phyloP scores from a whole-genome alignment of 371 early-diverging fungal genomes.

The Nematocida major region DNA sequence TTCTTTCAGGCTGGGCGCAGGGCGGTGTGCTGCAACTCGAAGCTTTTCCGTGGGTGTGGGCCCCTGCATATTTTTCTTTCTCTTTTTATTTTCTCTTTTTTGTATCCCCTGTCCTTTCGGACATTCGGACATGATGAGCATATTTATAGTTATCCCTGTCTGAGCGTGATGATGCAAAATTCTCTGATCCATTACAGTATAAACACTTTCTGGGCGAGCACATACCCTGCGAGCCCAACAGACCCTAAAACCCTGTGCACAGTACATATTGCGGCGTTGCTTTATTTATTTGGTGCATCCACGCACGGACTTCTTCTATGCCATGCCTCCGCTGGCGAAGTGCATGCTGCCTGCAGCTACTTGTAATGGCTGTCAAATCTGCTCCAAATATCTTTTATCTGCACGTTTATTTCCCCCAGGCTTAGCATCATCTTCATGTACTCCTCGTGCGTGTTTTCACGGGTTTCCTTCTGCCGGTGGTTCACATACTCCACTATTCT shows the following conservation, averaged over 20 bases:
- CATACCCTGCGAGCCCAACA: neutral
- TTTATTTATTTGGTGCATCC: neutral
- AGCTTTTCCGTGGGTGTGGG: neutral
- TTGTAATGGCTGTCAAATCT: slow-evolving; percentile 34
- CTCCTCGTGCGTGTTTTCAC: slow-evolving; percentile 49
- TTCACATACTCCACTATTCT: slow-evolving; percentile 55
- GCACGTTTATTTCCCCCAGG: slow-evolving; percentile 29
- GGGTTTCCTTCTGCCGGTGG: slow-evolving; percentile 20
- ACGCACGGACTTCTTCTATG: too few relatives aligned
- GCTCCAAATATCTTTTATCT: slow-evolving; percentile 48
- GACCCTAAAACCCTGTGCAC: too few relatives aligned
- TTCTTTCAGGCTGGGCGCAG: neutral
- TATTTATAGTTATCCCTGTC: slow-evolving; percentile 49
- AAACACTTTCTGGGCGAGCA: neutral
- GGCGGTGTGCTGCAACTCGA: neutral
- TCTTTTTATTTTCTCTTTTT: neutral
- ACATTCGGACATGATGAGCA: slow-evolving; percentile 33
- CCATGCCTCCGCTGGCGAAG: too few relatives aligned
- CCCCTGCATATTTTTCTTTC: neutral
- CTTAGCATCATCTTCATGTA: slow-evolving; percentile 24
- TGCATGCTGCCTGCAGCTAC: too few relatives aligned
- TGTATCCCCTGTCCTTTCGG: neutral
- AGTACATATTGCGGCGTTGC: too few relatives aligned
- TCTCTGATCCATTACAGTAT: slow-evolving; percentile 32
- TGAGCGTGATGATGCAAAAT: slow-evolving; percentile 44